Evolutionary conservation across 169 alveolate genomes (phyloP).

Genomic region (Cryptosporidium sp.): DNA sequence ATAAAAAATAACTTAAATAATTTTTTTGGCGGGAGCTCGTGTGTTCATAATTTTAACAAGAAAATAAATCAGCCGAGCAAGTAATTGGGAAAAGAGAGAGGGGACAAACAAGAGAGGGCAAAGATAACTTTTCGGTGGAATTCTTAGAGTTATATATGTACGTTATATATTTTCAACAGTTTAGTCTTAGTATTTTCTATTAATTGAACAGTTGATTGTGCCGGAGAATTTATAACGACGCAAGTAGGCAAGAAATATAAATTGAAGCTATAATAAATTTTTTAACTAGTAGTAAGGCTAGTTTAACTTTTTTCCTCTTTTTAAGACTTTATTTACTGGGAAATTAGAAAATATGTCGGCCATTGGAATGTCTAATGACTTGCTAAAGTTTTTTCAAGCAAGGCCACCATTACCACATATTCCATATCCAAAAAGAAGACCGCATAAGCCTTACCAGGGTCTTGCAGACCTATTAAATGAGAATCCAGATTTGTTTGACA

Average conservation of each 20-base stretch:
- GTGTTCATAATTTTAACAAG: neutral
- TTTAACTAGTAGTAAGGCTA: too few species aligned
- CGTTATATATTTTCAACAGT: too few species aligned
- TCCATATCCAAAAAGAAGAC: constrained; percentile 36
- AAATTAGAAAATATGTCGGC: constrained; percentile 40
- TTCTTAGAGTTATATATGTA: too few species aligned
- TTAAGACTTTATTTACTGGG: too few species aligned
- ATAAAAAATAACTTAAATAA: too few species aligned
- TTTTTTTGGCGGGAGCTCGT: neutral
- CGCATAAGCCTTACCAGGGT: constrained; percentile 43
- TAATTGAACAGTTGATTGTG: neutral
- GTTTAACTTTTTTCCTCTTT: too few species aligned
- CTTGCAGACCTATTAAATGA: constrained; percentile 17
- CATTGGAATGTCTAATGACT: constrained; percentile 43
- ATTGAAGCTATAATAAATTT: too few species aligned
- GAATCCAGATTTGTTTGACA: constrained; percentile 55
- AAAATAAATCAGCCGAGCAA: neutral
- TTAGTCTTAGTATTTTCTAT: too few species aligned
- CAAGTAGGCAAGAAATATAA: neutral
- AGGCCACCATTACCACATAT: constrained; percentile 65
- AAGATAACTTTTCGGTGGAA: neutral
- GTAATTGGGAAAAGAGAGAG: too few species aligned
- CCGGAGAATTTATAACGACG: neutral
- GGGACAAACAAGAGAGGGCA: neutral
- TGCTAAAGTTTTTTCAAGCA: constrained; percentile 57